Evolutionary conservation across 2,329 filamentous ascomycete species (phyloP).

Genomic region (Fusarium begoniae): DNA sequence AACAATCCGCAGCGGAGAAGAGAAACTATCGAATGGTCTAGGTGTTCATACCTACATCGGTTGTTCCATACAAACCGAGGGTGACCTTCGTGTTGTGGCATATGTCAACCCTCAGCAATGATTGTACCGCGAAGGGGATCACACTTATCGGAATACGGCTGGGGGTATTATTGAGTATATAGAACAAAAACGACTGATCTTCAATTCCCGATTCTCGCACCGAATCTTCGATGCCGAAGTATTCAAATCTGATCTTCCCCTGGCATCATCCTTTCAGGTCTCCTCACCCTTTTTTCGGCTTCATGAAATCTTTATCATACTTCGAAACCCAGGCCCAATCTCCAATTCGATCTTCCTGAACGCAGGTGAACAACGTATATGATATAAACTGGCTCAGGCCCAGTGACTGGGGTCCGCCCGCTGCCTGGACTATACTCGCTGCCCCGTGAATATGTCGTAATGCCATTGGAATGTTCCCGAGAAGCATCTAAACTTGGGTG

Average conservation of each 20-base stretch:
- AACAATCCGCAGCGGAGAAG: background rate
- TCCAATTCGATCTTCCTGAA: background rate
- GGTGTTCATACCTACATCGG: slow-evolving; percentile 6
- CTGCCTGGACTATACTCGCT: background rate
- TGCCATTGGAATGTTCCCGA: background rate
- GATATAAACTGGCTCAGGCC: background rate
- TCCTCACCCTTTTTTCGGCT: background rate
- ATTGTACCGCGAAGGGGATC: fast-evolving
- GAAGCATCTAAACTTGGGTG: background rate
- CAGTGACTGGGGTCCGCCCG: background rate
- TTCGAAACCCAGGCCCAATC: background rate
- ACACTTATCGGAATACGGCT: fast-evolving
- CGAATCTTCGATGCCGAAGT: too few relatives aligned
- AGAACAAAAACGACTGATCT: too few relatives aligned
- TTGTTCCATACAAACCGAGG: background rate
- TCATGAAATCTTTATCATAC: background rate
- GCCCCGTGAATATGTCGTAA: background rate
- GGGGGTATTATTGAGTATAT: too few relatives aligned
- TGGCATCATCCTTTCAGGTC: background rate
- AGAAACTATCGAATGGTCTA: background rate
- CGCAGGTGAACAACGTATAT: background rate
- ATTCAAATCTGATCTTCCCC: too few relatives aligned
- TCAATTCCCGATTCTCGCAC: too few relatives aligned
- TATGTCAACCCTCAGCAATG: slow-evolving; percentile 1
- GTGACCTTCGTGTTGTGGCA: background rate